Conservation (phyloP, 1,284 basidiomycete genomes). For the Pterulicium gracile region DNA sequence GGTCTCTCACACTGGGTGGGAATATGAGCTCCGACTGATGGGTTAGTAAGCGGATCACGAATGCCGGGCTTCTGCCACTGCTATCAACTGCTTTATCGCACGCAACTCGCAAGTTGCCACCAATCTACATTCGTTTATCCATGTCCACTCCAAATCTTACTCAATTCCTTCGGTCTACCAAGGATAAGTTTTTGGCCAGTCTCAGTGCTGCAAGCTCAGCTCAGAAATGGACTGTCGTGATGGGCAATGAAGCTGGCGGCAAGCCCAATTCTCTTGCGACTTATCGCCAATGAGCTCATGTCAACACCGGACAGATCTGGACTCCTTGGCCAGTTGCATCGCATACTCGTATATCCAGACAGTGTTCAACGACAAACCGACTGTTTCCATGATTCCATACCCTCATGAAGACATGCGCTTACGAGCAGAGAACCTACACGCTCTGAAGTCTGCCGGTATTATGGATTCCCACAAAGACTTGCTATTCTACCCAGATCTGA, state of each 20-base stretch:
- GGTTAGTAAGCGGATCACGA: too few species aligned
- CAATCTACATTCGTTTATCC: too few species aligned
- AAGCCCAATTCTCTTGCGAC: constrained; percentile 16
- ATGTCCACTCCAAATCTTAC: too few species aligned
- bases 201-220: constrained; percentile 21
- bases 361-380: constrained; percentile 34
- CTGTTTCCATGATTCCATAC: constrained; percentile 72
- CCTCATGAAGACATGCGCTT: constrained; percentile 60
- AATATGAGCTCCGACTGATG: too few species aligned
- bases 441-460: constrained; percentile 51
- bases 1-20: too few species aligned
- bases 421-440: constrained; percentile 81
- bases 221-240: constrained; percentile 68
- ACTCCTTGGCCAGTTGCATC: constrained; percentile 77
- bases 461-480: constrained; percentile 35
- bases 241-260: constrained; percentile 94
- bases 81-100: too few species aligned
- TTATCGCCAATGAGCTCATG: constrained; percentile 3
- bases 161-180: constrained; percentile 26
- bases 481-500: constrained; percentile 24
- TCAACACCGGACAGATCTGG: constrained; percentile 55
- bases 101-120: too few species aligned
- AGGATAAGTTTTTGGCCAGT: constrained; percentile 28
- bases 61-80: too few species aligned
- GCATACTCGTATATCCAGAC: constrained; percentile 67